Base-by-base conservation (phyloP, 768 basidiomycete genomes). In the Tubosaeta brunneosetosa region DNA sequence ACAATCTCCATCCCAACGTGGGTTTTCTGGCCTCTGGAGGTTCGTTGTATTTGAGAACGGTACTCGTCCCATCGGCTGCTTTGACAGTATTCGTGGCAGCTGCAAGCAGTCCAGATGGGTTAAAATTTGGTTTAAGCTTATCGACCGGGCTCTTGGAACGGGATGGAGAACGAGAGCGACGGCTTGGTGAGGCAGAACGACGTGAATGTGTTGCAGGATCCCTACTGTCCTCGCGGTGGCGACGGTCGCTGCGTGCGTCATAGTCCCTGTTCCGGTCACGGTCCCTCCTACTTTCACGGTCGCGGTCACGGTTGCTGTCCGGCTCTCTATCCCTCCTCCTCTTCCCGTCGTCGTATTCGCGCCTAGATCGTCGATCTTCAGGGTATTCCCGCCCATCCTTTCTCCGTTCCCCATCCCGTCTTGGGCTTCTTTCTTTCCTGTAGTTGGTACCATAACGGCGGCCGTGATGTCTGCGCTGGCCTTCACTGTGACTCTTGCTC, bases 1-100 rank as follows among this genome's bases (percentile, higher is more conserved):
- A 99, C 55, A 99, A 65, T 66, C 97, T 78, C 97, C 97, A 98
- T 16, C 90, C 88, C 32, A 88, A 70, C 5, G 77, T 71, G 10
- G 97, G 95, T 65, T 94, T 97, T 59, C 97, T 76, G 27, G 95
- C 97, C 76, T 99, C 97, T 6, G 97, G 94, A 14, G 97, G 97
- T 69, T 99, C 97, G 56, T 98, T 94, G 68, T 99, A 99, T 70
- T 98, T 99, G 56, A 99, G 75, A 41, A 97, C 82, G 6, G 88
- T 86, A 60, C 75, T 84, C 47, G 81, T 81, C n/a, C 89, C 91
- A 64, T 91, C 85, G 7, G 75, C 73, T 31, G 82, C 77, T 58
- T 81, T 80, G 40, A 94, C 85, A 1, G 91, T 93, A 65, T 99
- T 98, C 3, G 97, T 98, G 64, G 91, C 97, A 4, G 95, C 95